phyloP scores from a whole-genome alignment of 116 monocot genomes.

The Zostera marina region DNA sequence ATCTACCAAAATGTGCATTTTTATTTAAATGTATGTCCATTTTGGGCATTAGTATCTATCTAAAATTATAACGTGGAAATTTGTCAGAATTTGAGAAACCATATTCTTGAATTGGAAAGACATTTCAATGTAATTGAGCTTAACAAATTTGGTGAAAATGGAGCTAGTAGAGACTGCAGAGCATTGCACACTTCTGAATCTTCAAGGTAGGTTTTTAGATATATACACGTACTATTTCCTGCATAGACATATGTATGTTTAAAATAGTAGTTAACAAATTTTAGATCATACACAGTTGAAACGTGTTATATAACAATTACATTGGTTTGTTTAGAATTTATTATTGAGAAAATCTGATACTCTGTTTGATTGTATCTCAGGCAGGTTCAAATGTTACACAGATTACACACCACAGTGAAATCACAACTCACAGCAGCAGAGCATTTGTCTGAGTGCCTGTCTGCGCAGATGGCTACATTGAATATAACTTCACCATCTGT shows the following conservation, averaged over 20 bases:
- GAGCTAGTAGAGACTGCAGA: conserved; percentile 23
- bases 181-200: conserved; percentile 11
- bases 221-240: background rate
- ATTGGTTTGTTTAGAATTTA: too few species aligned
- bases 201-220: conserved; percentile 33
- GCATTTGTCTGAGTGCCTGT: conserved; percentile 65
- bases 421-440: conserved; percentile 78
- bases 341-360: too few species aligned
- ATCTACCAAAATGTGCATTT: too few species aligned
- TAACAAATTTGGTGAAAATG: conserved; percentile 58
- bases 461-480: conserved; percentile 64
- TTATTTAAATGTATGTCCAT: background rate
- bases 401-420: conserved; percentile 65
- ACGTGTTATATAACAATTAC: too few species aligned
- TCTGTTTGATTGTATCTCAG: conserved; percentile 19
- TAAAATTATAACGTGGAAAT: background rate
- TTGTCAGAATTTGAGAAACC: conserved; percentile 60
- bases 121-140: conserved; percentile 86
- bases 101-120: conserved; percentile 74
- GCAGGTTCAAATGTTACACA: conserved; percentile 42
- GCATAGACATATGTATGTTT: background rate
- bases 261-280: too few species aligned
- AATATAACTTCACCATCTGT: conserved; percentile 38
- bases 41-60: background rate
- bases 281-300: too few species aligned